These are phyloP conservation scores for Hamamelis virginiana DNA, from an alignment of 164 flowering plant genomes.

Conservation along the genomic window DNA sequence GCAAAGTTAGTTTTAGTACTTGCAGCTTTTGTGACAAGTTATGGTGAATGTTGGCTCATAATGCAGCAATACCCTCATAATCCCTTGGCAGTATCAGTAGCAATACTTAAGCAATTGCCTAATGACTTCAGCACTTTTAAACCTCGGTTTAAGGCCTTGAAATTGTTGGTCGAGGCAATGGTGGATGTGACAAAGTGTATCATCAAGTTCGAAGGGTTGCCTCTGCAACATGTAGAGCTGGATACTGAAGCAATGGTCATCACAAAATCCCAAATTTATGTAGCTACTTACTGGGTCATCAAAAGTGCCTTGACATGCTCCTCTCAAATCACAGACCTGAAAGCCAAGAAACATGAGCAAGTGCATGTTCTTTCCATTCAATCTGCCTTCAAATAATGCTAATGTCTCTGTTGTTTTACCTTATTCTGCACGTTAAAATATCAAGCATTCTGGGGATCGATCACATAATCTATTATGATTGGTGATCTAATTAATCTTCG, in stretches of 20 bases:
- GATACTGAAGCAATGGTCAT: slow-evolving; percentile 26
- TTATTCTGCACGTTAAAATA: too few species aligned
- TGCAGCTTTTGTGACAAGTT: slow-evolving; percentile 58
- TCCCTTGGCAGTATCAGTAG: slow-evolving; percentile 50
- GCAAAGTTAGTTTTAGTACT: slow-evolving; percentile 63
- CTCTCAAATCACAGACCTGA: slow-evolving; percentile 40
- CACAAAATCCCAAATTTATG: slow-evolving; percentile 40
- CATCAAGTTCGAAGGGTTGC: slow-evolving; percentile 47
- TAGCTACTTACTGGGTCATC: slow-evolving; percentile 67
- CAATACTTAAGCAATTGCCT: slow-evolving; percentile 49
- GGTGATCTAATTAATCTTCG: too few species aligned
- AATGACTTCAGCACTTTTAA: slow-evolving; percentile 26
- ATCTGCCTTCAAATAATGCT: background rate
- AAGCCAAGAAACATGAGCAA: slow-evolving; percentile 53
- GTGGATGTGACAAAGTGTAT: slow-evolving; percentile 44
- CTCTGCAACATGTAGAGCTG: slow-evolving; percentile 26
- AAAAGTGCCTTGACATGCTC: slow-evolving; percentile 56
- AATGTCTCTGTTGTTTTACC: background rate
- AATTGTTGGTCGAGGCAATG: slow-evolving; percentile 41
- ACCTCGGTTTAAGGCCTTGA: slow-evolving; percentile 50
- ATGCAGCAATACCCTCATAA: slow-evolving; percentile 35
- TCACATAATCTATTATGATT: too few species aligned
- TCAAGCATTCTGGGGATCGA: too few species aligned
- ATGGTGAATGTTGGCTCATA: slow-evolving; percentile 60
- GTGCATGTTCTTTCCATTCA: slow-evolving; percentile 74